Evolutionary conservation across 257 asterid species (phyloP), one percentile per base, ranked within the genome.

Genomic region (Solanum neorickii): DNA sequence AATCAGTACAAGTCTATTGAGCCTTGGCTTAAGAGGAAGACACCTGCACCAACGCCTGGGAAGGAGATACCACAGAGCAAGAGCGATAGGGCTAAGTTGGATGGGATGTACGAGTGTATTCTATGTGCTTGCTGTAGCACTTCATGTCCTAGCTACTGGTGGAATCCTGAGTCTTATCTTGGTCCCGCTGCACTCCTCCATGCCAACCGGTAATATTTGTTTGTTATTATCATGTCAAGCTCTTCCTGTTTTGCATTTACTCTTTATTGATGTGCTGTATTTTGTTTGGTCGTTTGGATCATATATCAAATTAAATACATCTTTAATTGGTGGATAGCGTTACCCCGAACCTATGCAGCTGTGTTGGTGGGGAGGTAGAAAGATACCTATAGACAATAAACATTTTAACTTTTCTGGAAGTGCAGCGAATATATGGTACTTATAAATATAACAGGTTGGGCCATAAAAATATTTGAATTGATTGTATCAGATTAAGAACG

Each of bases 151-250:
- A 97, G 99, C 90, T 97, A 97, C 89, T 95, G 99, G 99, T 97
- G 99, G 99, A 97, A 97, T 87, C 99, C 99, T 13, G 99, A 97
- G 91, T 89, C 97, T 42, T 97, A 97, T 92, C 93, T 97, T 90
- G 99, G 99, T 25, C 99, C 99, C 0, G 98, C 98, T 23, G 97
- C 98, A 44, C 98, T 97, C 86, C 94, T 97, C 85, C 99, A 97
- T 29, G 98, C 99, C 73, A 94, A 97, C 69, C 87, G 99, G 99
- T 96, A 86, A 23, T 77, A 2, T 77, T 27, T 25, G 56, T 39
- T 74, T 21, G 11, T 44, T 23, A 6, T 76, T 23, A 41, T 42
- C 59, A 42, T n/a, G 39, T 42, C 60, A 41, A 25, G 37, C 39
- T 41, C 35, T 75, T 41, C 33, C 35, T 41, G 6, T 41, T 41